A percentile compares a stretch with the other conserved stretches of the same genome.
These are phyloP conservation scores for Cucurbita ficifolia DNA, from an alignment of 306 rosid species.

Conservation along the genomic window DNA sequence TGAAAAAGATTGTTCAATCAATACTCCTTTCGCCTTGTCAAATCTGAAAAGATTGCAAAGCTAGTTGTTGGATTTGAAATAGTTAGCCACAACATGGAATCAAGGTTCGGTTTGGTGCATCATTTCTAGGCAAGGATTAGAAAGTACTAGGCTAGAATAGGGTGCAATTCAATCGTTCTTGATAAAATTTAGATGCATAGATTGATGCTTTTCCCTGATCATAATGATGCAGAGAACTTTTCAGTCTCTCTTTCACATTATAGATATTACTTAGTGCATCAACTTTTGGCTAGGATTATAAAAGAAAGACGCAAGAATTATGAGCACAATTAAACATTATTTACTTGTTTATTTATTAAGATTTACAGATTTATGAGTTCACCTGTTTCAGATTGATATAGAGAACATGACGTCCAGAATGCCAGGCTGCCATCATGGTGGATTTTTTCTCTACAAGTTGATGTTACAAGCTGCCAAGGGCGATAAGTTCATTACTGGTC, in stretches of 20 bases:
- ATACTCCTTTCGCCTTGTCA: neutral
- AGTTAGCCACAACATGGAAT: neutral
- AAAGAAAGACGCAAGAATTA: neutral
- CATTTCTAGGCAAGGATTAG: neutral
- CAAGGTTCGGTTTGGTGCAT: conserved; percentile 4
- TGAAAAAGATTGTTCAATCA: neutral
- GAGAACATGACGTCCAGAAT: conserved; percentile 60
- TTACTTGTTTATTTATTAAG: neutral
- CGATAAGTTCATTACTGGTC: conserved; percentile 9
- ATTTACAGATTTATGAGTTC: conserved; percentile 18
- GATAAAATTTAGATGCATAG: neutral
- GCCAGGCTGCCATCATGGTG: conserved; percentile 98
- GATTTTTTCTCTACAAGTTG: conserved; percentile 57
- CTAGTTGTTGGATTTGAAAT: conserved; percentile 5
- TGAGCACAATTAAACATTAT: neutral
- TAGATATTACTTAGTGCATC: conserved; percentile 2
- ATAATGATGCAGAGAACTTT: conserved; percentile 51
- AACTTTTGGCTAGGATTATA: neutral
- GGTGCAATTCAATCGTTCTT: neutral
- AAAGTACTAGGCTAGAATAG: neutral
- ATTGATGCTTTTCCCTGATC: conserved; percentile 19
- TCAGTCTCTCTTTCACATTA: neutral
- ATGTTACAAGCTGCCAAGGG: conserved; percentile 45
- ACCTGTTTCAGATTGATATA: conserved; percentile 41
- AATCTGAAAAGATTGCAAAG: neutral